phyloP scores from a whole-genome alignment of 164 flowering plant species.

The Berberis vulgaris region DNA sequence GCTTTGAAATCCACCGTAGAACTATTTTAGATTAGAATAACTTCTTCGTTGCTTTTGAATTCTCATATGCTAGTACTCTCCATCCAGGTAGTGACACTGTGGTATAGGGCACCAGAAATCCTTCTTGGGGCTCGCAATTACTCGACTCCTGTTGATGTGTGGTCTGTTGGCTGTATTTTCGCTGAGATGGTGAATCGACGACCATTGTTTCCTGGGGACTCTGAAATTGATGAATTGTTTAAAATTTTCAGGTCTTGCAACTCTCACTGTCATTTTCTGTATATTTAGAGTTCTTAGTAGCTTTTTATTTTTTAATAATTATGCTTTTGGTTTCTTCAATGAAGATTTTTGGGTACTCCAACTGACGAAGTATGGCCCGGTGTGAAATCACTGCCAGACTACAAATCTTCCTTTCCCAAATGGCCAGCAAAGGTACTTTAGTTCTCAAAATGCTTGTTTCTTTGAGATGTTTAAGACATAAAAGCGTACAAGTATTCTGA shows the following conservation, averaged over 20 bases:
- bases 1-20: too few species aligned
- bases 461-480: background rate
- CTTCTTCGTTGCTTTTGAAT: background rate
- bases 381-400: constrained; percentile 85
- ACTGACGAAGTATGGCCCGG: constrained; percentile 94
- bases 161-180: constrained; percentile 99
- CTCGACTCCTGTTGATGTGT: constrained; percentile 95
- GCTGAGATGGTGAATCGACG: constrained; percentile 95
- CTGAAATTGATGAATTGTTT: constrained; percentile 93
- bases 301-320: constrained; percentile 1
- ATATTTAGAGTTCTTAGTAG: background rate
- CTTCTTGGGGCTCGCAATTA: constrained; percentile 94
- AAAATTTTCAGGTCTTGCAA: constrained; percentile 81
- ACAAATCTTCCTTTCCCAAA: constrained; percentile 80
- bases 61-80: background rate
- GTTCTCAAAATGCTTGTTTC: background rate
- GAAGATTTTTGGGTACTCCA: constrained; percentile 84
- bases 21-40: too few species aligned
- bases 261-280: background rate
- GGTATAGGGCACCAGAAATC: constrained; percentile 99
- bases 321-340: constrained; percentile 5
- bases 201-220: constrained; percentile 96
- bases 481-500: background rate
- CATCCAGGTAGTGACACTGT: constrained; percentile 84
- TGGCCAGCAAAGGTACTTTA: constrained; percentile 70